Evolutionary conservation across 2,329 filamentous ascomycete genomes (phyloP).

Genomic region (Ceratocystis cacaofunesta): DNA sequence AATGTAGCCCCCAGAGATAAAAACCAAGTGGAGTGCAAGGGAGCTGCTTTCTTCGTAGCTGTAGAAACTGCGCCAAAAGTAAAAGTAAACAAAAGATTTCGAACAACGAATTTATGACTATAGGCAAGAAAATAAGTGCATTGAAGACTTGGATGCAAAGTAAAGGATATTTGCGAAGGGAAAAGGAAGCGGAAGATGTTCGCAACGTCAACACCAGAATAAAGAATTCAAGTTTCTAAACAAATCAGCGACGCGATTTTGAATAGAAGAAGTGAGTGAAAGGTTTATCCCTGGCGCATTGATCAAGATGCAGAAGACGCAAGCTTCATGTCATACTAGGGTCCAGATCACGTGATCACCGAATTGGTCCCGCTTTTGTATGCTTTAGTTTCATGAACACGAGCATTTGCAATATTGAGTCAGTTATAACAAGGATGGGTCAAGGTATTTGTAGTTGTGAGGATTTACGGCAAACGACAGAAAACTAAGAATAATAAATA

Average conservation of each 20-base stretch:
- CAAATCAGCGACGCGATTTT: not conserved
- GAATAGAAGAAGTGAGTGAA: not conserved
- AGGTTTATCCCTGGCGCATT: not conserved
- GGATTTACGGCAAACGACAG: not conserved
- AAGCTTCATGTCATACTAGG: not conserved
- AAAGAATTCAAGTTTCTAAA: too few species aligned
- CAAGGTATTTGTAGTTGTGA: not conserved
- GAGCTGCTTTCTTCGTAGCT: not conserved
- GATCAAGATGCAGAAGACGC: not conserved
- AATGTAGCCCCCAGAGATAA: not conserved
- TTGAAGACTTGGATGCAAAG: not conserved
- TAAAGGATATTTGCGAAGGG: not conserved
- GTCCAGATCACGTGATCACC: not conserved
- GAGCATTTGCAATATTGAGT: not conserved
- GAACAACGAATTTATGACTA: not conserved
- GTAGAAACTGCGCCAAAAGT: constrained; percentile 1
- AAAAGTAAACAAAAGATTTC: not conserved
- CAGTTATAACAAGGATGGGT: not conserved
- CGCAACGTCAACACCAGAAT: too few species aligned
- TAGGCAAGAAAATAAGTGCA: not conserved
- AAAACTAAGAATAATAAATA: not conserved
- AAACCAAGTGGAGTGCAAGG: not conserved
- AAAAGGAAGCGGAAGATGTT: too few species aligned
- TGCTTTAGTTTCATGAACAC: not conserved
- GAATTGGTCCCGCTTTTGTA: not conserved